Base-by-base conservation (phyloP, 768 basidiomycete genomes). In the Amanita rimosa region DNA sequence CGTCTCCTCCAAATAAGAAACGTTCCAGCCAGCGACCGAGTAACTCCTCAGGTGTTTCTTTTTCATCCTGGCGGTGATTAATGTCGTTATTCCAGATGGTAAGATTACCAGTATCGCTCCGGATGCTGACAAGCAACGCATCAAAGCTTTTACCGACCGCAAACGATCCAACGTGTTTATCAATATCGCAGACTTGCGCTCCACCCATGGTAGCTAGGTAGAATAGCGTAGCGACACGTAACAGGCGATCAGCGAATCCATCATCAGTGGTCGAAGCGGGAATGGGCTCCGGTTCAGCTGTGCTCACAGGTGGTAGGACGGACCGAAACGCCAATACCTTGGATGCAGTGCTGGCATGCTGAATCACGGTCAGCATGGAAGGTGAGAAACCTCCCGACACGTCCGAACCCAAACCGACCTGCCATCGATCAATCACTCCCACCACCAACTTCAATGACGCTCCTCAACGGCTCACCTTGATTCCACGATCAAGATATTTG, bases 371-470 rank as follows among this genome's bases (percentile, higher is more conserved):
- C 52, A 96, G 70, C 51, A 97, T 85, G 4, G 91, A 94, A 3
- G 81, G 72, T 8, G 78, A 79, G 63, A 79, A 89, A 3, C 95
- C 94, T 9, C 95, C 95, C 1, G 90, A 85, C 47, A 87, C 82
- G 60, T 95, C 92, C 45, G 94, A 94, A 2, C 95, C 95, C n/a
- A 98, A 69, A 14, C 92, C 91, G 52, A 97, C 88, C 91, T 93
- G 52, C 37, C 36, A 17, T 11, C 47, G 4, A 54, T 40, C 34
- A 46, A 38, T 16, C 16, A 41, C 13, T 29, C 9, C 19, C 13
- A 29, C 21, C 19, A 29, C 31, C 10, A 34, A 38, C 42, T 13
- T 24, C 5, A n/a, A n/a, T n/a, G n/a, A 6, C 16, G 21, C 24
- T 9, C 5, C 11, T 5, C 34, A 46, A 53, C 2, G 44, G 0